Conservation (phyloP, 441 rosid species). For the Croton laevigatus region DNA sequence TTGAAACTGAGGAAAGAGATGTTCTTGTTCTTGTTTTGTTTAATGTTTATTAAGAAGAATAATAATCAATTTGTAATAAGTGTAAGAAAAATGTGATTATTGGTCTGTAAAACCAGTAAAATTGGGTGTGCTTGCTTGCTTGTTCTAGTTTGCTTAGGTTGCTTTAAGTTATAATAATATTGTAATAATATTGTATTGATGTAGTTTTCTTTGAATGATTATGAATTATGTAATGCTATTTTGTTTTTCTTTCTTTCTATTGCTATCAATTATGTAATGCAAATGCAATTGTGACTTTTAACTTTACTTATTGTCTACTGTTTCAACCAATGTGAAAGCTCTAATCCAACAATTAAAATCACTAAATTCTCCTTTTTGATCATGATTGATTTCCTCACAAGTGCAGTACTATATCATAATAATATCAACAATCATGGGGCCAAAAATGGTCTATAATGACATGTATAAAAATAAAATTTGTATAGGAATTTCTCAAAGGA, state of each 20-base stretch:
- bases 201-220: background rate
- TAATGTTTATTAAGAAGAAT: background rate
- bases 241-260: background rate
- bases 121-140: slow-evolving; percentile 2
- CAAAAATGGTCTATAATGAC: too few species aligned
- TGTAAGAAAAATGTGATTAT: background rate
- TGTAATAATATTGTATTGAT: background rate
- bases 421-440: too few species aligned
- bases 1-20: background rate
- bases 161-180: background rate
- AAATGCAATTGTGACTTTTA: background rate
- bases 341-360: too few species aligned
- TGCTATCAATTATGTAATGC: background rate
- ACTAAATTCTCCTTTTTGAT: too few species aligned
- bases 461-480: too few species aligned
- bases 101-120: slow-evolving; percentile 17
- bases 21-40: background rate
- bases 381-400: too few species aligned
- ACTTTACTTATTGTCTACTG: background rate
- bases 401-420: too few species aligned
- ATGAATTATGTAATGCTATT: slow-evolving; percentile 3
- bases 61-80: slow-evolving; percentile 10
- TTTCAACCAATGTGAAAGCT: background rate
- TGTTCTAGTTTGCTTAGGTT: background rate
- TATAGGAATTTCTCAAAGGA: too few species aligned